Evolutionary conservation across 257 asterid genomes (phyloP), one percentile per base, ranked within the genome.

Genomic region (Penstemon barbatus): DNA sequence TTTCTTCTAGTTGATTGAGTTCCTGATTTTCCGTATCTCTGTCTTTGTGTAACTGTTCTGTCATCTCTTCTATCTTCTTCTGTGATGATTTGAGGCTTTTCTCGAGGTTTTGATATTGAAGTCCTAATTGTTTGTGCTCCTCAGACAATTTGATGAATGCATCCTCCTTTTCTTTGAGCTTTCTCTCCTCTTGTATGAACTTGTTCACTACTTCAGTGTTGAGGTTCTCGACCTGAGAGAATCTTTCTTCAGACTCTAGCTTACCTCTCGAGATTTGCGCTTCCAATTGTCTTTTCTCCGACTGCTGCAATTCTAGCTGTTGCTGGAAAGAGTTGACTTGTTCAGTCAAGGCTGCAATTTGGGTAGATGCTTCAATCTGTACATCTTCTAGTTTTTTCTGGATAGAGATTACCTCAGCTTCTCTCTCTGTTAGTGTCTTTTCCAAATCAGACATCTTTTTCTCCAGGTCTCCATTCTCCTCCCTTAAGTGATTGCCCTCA

Each of bases 1-100:
- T 61, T 72, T 73, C 86, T 57, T 86, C 96, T 56, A 86, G 69
- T 68, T 81, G 86, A 52, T 75, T 33, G 61, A 87, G 70, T 65
- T 83, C 87, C 61, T 80, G 81, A 80, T 71, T 71, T 82, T 79
- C 85, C 1, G 76, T 65, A 58, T 80, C 80, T 60, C 72, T 61
- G 63, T 69, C 81, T 61, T 69, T 76, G 18, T 85, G 79, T 56
- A 76, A 82, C 51, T 89, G 84, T 70, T 80, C 82, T 43, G 76
- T 69, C 74, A 78, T 64, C 78, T 83, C 85, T 71, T 72, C 78
- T 53, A 85, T 42, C 73, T 73, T 84, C 53, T 48, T 66, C 70
- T 84, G 87, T 5, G 90, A 69, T 12, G 63, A 70, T 52, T 68
- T 61, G 59, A 87, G 87, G 50, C 49, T 77, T 63, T 65, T 84